phyloP scores from a whole-genome alignment of 2,329 filamentous ascomycete genomes.

The Botrytis sinoallii region DNA sequence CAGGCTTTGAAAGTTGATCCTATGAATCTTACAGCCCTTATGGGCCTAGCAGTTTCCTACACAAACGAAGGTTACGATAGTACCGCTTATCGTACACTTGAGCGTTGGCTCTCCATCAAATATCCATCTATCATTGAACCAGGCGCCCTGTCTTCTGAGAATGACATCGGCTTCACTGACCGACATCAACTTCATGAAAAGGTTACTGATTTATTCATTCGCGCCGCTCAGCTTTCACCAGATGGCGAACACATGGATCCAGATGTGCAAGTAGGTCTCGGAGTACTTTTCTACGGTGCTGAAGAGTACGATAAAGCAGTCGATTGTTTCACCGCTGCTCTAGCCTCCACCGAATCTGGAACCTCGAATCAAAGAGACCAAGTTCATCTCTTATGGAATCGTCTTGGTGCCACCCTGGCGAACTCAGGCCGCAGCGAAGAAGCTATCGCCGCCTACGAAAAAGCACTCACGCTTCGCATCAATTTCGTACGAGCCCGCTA shows the following conservation, averaged over 20 bases:
- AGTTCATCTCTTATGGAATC: constrained; percentile 94
- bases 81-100: constrained; percentile 91
- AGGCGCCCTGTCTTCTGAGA: constrained; percentile 63
- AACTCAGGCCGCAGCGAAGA: constrained; percentile 93
- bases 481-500: constrained; percentile 98
- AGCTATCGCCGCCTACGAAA: constrained; percentile 94
- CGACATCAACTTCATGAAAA: constrained; percentile 84
- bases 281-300: constrained; percentile 94
- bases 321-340: constrained; percentile 92
- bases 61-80: constrained; percentile 99
- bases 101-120: constrained; percentile 94
- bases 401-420: constrained; percentile 89
- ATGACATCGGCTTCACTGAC: constrained; percentile 93
- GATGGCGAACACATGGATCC: constrained; percentile 96
- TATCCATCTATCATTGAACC: constrained; percentile 80
- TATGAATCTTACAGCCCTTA: constrained; percentile 81
- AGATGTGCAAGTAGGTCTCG: constrained; percentile 94
- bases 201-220: constrained; percentile 86
- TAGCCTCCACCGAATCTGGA: constrained; percentile 81
- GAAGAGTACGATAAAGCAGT: constrained; percentile 99
- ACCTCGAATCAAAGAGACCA: constrained; percentile 80
- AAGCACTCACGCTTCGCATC: constrained; percentile 81
- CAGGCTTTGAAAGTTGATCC: constrained; percentile 86
- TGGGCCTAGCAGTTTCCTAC: constrained; percentile 94
- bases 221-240: constrained; percentile 86